Percentiles rank a stretch among this genome's conserved stretches.
These are phyloP conservation scores for Xylariaceae sp. DNA, from an alignment of 2,329 filamentous ascomycete species.

Conservation along the genomic window DNA sequence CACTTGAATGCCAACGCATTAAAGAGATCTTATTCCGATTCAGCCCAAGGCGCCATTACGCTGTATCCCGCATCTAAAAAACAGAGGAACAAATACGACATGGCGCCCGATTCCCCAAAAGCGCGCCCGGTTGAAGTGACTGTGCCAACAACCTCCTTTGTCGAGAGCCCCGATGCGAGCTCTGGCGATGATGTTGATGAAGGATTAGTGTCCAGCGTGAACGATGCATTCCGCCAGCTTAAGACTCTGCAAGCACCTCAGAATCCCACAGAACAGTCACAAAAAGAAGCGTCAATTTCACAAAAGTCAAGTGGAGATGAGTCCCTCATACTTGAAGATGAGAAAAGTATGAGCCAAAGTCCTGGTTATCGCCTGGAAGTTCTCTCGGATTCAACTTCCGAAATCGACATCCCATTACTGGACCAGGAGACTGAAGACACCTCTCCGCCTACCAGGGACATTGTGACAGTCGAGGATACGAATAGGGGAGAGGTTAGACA, in stretches of 20 bases:
- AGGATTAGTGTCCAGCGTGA: slow-evolving; percentile 23
- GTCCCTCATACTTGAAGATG: not conserved
- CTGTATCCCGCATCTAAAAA: slow-evolving; percentile 19
- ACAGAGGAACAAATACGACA: slow-evolving; percentile 18
- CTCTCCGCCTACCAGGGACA: not conserved
- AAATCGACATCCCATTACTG: not conserved
- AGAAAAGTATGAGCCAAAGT: not conserved
- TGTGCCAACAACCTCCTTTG: not conserved
- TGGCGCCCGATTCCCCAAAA: not conserved
- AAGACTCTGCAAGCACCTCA: not conserved
- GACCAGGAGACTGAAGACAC: not conserved
- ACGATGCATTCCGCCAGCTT: slow-evolving; percentile 17
- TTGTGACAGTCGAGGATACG: not conserved
- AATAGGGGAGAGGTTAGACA: not conserved
- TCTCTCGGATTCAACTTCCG: not conserved
- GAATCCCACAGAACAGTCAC: not conserved
- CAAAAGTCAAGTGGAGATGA: not conserved
- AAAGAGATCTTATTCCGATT: slow-evolving; percentile 13
- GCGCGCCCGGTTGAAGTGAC: not conserved
- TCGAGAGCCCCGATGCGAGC: slow-evolving; percentile 4
- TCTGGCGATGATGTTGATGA: slow-evolving; percentile 19
- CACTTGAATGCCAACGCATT: not conserved
- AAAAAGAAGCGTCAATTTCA: not conserved
- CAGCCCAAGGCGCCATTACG: slow-evolving; percentile 8
- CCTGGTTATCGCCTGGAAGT: not conserved